Evolutionary conservation across 768 basidiomycete species (phyloP), one percentile per base, ranked within the genome.

Genomic region (Boletus speciosus): DNA sequence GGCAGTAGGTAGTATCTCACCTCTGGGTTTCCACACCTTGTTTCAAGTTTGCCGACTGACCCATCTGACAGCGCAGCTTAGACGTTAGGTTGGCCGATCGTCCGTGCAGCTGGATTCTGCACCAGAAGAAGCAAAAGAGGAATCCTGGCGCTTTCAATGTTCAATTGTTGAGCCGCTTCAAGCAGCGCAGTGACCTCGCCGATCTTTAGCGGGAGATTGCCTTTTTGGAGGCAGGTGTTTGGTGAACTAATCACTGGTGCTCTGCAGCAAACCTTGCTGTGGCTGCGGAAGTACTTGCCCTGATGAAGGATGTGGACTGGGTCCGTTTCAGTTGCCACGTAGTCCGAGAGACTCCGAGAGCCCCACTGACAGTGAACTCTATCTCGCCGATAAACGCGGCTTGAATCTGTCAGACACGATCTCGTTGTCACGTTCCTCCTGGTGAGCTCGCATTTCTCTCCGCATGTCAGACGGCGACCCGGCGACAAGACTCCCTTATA

Each of bases 381-480:
- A 15, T 36, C 35, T 36, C 35, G 51, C 51, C 0, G 21, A 48
- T 27, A 1, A 10, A 16, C 32, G 43, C 6, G 35, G 51, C 4
- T 21, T 48, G 27, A 48, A 45, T 6, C n/a, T 55, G 4, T 42
- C 52, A 0, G 39, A 47, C n/a, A 47, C 39, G 8, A 25, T 47
- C 4, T 15, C 35, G 6, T 16, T 37, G 7, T 50, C 53, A 3
- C 41, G 47, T 29, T 29, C 60, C 39, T 36, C 70, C n/a, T 39
- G 65, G 43, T 37, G 51, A 67, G 39, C 65, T 79, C 34, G 78
- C 71, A 0, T 74, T 76, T 55, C 71, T 79, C 10, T 77, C 78
- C 11, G 78, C 78, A 3, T 79, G 76, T 58, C 70, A 79, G 52
- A 78, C 74, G 6, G 73, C 74, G 2, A 67, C 58, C 58, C 42